Evolutionary conservation across 2,329 filamentous ascomycete species (phyloP).

Genomic region (Hypomyces rosellus): DNA sequence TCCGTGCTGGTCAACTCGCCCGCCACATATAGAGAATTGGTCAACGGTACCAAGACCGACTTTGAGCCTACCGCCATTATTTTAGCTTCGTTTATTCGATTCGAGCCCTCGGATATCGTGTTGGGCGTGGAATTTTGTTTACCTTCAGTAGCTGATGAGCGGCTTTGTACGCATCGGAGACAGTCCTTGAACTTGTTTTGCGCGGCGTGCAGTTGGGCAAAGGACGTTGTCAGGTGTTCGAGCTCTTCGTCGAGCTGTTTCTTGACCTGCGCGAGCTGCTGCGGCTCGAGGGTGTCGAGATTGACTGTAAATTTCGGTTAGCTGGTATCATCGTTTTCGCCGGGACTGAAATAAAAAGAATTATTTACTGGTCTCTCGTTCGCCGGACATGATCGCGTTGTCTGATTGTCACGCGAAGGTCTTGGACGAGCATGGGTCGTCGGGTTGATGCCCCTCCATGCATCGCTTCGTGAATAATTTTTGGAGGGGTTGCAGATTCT

Average conservation of each 20-base stretch:
- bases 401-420: neutral
- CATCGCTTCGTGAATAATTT: conserved; percentile 24
- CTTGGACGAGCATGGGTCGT: conserved; percentile 4
- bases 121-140: conserved; percentile 1
- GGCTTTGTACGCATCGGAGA: conserved; percentile 61
- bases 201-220: conserved; percentile 80
- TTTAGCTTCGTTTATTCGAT: neutral
- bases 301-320: conserved; percentile 37
- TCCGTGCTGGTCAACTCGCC: conserved; percentile 69
- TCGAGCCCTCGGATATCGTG: neutral
- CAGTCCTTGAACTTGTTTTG: conserved; percentile 92
- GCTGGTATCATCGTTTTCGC: too few species aligned
- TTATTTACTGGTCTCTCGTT: conserved; percentile 28
- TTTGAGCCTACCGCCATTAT: conserved; percentile 27
- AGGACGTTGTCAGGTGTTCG: conserved; percentile 86
- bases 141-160: conserved; percentile 28
- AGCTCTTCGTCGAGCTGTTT: conserved; percentile 95
- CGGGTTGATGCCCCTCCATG: conserved; percentile 18
- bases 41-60: conserved; percentile 83
- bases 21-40: conserved; percentile 88
- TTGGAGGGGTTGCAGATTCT: conserved; percentile 25
- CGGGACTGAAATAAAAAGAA: neutral
- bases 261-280: conserved; percentile 87
- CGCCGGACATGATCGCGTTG: conserved; percentile 24
- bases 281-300: conserved; percentile 69